Conservation (phyloP, 2,329 filamentous ascomycete species). For the Pseudogymnoascus sp. region DNA sequence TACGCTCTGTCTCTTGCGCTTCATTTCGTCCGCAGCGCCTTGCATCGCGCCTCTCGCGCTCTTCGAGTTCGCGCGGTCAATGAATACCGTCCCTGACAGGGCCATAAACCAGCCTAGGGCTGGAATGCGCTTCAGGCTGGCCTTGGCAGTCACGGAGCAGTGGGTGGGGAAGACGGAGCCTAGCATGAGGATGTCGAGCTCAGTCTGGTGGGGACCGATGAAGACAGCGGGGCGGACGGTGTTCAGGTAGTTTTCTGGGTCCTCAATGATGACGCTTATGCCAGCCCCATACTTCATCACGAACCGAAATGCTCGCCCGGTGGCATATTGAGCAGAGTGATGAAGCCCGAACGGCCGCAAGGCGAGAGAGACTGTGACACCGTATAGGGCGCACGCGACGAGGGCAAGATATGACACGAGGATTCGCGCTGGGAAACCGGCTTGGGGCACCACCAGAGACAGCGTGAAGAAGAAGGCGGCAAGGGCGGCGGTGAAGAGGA, state of each 20-base stretch:
- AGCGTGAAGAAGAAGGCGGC: constrained; percentile 52
- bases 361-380: constrained; percentile 62
- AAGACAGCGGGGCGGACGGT: constrained; percentile 76
- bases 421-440: constrained; percentile 60
- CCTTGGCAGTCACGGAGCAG: constrained; percentile 90
- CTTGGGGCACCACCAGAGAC: constrained; percentile 47
- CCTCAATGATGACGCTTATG: constrained; percentile 66
- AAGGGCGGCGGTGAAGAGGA: constrained; percentile 43
- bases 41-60: constrained; percentile 80
- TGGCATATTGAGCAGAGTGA: constrained; percentile 77
- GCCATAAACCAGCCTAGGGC: constrained; percentile 93
- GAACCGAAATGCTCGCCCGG: constrained; percentile 70
- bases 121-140: constrained; percentile 66
- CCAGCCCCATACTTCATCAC: constrained; percentile 68
- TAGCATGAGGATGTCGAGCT: constrained; percentile 88
- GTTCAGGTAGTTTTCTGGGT: constrained; percentile 45
- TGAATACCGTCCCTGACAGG: constrained; percentile 84
- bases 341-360: constrained; percentile 64
- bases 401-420: constrained; percentile 58
- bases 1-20: constrained; percentile 60
- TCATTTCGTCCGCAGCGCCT: constrained; percentile 73
- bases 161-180: constrained; percentile 82
- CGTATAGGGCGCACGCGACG: constrained; percentile 57
- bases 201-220: constrained; percentile 90
- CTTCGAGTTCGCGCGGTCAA: constrained; percentile 78